Conservation (phyloP, 2,329 filamentous ascomycete genomes). For the Fusarium praegraminearum region DNA sequence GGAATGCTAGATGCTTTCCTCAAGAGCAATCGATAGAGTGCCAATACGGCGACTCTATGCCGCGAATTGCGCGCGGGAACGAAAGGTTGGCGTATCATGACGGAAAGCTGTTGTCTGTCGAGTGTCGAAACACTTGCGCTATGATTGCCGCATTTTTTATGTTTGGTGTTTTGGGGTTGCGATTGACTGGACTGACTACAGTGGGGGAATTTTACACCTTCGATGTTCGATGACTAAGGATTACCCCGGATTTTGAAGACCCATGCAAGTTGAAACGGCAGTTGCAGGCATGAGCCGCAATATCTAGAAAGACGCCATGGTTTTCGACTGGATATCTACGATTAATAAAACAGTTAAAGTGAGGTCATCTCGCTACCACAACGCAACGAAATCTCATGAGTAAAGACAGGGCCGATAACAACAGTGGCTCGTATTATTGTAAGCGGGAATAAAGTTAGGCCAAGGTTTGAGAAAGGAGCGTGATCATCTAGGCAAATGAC, state of each 20-base stretch:
- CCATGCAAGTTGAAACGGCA: not conserved
- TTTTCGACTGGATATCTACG: not conserved
- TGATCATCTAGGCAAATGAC: constrained; percentile 16
- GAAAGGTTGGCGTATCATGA: constrained; percentile 53
- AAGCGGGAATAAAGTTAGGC: not conserved
- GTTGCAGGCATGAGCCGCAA: not conserved
- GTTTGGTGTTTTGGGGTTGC: not conserved
- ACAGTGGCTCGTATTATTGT: not conserved
- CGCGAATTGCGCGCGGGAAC: constrained; percentile 63
- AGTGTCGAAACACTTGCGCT: not conserved
- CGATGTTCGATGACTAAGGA: constrained; percentile 30
- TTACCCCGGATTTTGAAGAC: constrained; percentile 32
- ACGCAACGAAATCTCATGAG: no score
- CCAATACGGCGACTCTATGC: constrained; percentile 70
- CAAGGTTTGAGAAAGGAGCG: not conserved
- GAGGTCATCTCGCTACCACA: not conserved
- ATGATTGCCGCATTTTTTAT: constrained; percentile 24
- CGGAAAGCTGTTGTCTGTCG: not conserved
- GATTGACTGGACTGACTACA: not conserved
- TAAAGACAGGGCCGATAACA: not conserved
- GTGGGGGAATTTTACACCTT: constrained; percentile 27
- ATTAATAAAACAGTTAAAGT: not conserved
- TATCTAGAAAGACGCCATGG: not conserved
- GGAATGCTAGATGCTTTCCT: constrained; percentile 66
- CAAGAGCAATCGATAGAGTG: constrained; percentile 78